Evolutionary conservation across 345 rosid species (phyloP), one percentile per base, ranked within the genome.

Genomic region (Isatis tinctoria): DNA sequence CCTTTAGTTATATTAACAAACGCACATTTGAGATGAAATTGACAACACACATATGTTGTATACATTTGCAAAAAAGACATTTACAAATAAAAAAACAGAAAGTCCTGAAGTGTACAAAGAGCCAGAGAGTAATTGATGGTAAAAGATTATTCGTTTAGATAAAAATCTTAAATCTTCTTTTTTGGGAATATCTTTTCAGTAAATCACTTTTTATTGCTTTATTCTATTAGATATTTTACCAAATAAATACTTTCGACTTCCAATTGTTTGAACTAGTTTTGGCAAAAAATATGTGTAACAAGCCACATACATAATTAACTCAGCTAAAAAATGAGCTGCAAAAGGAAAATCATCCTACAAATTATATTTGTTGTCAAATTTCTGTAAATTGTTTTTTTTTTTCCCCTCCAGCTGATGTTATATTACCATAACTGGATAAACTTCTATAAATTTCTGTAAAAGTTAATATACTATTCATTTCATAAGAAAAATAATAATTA

Each of bases 211-310:
- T 28, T 1, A 39, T 35, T 18, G 17, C 43, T 67, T 48, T 60
- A 49, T 67, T 32, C 9, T 60, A 24, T 24, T 32, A 8, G 47
- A 33, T 60, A 56, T 66, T 74, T 58, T 74, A 60, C 69, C 13
- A 52, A 49, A 44, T 39, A 30, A 6, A 40, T 3, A 39, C 20
- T 18, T 63, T 52, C 35, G n/a, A 20, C 18, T 49, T 62, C 63
- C 3, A 0, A 10, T 18, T 18, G 53, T 8, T 32, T 3, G 5
- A 36, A 56, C 4, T 47, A 45, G n/a, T 60, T 30, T 70, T 60
- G 59, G 48, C 11, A 35, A 33, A 36, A 56, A 70, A 53, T 14
- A 1, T 52, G 26, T 59, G 20, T 10, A n/a, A 8, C 14, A 36
- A n/a, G 52, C 18, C 13, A 45, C 22, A 57, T 14, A 26, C 7